Evolutionary conservation across 495 filamentous ascomycete species (phyloP), one percentile per base, ranked within the genome.

Genomic region (Podospora tetraspora): DNA sequence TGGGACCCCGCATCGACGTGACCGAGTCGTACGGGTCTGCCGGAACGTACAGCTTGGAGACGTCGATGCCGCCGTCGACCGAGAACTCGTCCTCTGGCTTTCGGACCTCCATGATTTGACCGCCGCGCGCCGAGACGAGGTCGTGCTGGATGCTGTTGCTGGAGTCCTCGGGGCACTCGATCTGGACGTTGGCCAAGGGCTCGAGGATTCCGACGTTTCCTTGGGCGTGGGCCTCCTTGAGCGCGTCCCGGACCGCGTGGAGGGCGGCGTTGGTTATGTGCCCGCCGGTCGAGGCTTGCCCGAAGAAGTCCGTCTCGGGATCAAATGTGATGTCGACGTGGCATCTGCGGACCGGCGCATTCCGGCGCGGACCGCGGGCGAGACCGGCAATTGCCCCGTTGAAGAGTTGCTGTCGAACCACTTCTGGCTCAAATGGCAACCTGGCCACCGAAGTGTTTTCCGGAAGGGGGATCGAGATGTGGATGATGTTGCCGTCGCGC

Each of bases 71-170:
- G 0, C 71, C 71, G 3, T 71, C 70, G 12, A 22, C 59, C 12
- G 37, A 25, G 5, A 67, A 57, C 6, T 68, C 73, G 37, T 76
- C 67, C 74, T 81, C 66, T 66, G 88, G 85, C 63, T 90, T 89
- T 63, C 89, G 89, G 12, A 98, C 88, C 43, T 92, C 92, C 63
- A 96, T 75, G 29, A 98, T 90, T 64, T 90, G 90, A 0, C 94
- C 96, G 60, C 96, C 95, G 1, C 94, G 86, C 0, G 87, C 87
- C 13, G 92, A 88, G 19, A 87, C 89, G 57, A 99, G 85, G 73
- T 99, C 96, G 68, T 95, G 92, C 58, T 96, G 91, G n/a, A 99
- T 92, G 3, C 86, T 84, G 13, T 93, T 92, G 22, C 97, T 85
- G 25, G 86, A 87, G 16, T 84, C 84, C 80, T 97, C 95, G 73